These are phyloP conservation scores for Talaromyces sp. DNA, from an alignment of 2,329 filamentous ascomycete species.

Conservation along the genomic window DNA sequence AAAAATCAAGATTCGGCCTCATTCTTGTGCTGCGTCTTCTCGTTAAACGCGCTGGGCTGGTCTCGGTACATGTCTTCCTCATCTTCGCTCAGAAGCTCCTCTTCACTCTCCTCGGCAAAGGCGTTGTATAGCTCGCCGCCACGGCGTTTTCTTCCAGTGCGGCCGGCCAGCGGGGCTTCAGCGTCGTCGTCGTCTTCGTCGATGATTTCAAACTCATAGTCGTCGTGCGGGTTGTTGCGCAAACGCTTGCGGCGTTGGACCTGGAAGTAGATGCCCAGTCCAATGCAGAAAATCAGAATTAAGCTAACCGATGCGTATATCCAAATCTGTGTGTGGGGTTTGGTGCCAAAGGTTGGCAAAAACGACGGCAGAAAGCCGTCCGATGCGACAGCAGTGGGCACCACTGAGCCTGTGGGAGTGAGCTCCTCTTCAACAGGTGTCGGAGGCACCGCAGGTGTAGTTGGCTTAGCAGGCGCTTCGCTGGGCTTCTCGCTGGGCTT, in stretches of 20 bases:
- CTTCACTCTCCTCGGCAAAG: slow-evolving; percentile 88
- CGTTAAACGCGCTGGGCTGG: slow-evolving; percentile 6
- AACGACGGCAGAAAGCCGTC: slow-evolving; percentile 70
- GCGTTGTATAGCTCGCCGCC: slow-evolving; percentile 96
- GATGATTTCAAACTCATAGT: slow-evolving; percentile 92
- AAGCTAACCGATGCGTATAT: slow-evolving; percentile 84
- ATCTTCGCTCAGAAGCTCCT: slow-evolving; percentile 53
- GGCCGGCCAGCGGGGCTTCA: slow-evolving; percentile 40
- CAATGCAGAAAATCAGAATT: slow-evolving; percentile 77
- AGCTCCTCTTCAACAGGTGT: slow-evolving; percentile 19
- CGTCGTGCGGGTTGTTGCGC: slow-evolving; percentile 69
- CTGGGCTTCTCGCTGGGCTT: slow-evolving; percentile 55
- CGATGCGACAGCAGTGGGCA: slow-evolving; percentile 17
- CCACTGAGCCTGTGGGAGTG: slow-evolving; percentile 18
- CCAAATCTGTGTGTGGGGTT: slow-evolving; percentile 84
- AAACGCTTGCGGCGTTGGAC: slow-evolving; percentile 72
- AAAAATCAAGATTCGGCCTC: neutral
- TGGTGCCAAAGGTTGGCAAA: slow-evolving; percentile 86
- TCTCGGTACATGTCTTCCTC: slow-evolving; percentile 28
- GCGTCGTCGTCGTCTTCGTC: slow-evolving; percentile 66
- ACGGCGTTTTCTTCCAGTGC: slow-evolving; percentile 48
- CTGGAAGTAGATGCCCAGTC: slow-evolving; percentile 76
- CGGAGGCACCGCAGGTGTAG: slow-evolving; percentile 15
- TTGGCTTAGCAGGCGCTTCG: slow-evolving; percentile 22
- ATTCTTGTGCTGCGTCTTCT: neutral